Base-by-base conservation (phyloP, 345 rosid species). In the Acer saccharum region DNA sequence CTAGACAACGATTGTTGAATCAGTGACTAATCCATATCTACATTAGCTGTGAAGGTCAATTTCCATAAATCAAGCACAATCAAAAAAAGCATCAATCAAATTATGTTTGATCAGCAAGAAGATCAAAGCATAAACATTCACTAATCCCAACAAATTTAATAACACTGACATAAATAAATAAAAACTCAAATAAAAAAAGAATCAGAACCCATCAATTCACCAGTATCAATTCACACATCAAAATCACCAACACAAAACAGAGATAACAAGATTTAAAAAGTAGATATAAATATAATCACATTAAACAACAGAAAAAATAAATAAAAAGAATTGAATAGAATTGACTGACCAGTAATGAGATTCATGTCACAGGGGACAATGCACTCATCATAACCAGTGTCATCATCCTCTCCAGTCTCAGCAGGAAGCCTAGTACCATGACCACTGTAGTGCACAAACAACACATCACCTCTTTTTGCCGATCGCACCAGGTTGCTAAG, bases 361-460 rank as follows among this genome's bases (percentile, higher is more conserved):
- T 93, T 95, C 99, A 93, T 95, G 77, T 95, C 99, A 78, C 88
- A 89, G 61, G 99, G 99, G 32, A 91, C 98, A 76, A 95, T 91
- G 87, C 99, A 93, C 76, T 93, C 99, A 80, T 95, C 99, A 48
- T 77, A 95, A 13, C 99, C 99, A 54, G 98, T 95, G 69, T 95
- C 98, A 78, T 95, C 99, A 29, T 91, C 94, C 79, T 95, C 97
- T 7, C 99, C 99, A 4, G 97, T 89, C 89, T 95, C 98, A 7
- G 98, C 96, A 0, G 99, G 99, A 25, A 95, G 89, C 83, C 99
- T 90, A n/a, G 98, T 95, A 46, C 98, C 99, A 16, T 95, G 99
- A 35, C 98, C 99, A 73, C 98, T 95, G 83, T 92, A 95, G 78
- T 95, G 99, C 9, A 93, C 93, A 43, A 92, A 88, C 18, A 93